A percentile compares a stretch with the other conserved stretches of the same genome.
Evolutionary conservation across 2,329 filamentous ascomycete genomes (phyloP).

Genomic region (Phoma sp.): DNA sequence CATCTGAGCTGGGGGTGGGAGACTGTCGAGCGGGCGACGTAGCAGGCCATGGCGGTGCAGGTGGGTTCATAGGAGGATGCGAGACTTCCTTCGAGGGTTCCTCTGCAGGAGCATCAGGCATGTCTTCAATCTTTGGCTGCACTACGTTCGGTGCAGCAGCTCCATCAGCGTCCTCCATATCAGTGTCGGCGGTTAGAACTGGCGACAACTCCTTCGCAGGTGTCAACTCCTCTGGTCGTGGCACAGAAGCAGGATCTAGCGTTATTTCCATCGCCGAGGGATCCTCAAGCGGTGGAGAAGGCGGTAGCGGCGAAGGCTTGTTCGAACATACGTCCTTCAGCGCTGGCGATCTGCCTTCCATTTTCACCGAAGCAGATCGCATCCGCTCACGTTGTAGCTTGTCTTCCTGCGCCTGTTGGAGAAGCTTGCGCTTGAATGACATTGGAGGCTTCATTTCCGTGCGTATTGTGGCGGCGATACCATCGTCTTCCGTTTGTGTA

Average conservation of each 20-base stretch:
- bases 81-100: constrained; percentile 30
- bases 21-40: constrained; percentile 24
- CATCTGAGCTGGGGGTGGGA: constrained; percentile 18
- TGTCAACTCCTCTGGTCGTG: constrained; percentile 30
- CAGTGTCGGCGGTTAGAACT: constrained; percentile 21
- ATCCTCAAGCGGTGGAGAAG: constrained; percentile 34
- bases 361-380: constrained; percentile 46
- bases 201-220: constrained; percentile 35
- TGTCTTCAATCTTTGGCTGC: constrained; percentile 38
- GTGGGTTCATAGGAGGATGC: constrained; percentile 43
- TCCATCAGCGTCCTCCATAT: constrained; percentile 29
- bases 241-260: constrained; percentile 25
- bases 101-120: constrained; percentile 36
- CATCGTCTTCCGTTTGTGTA: constrained; percentile 43
- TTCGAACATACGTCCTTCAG: constrained; percentile 42
- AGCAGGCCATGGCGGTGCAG: constrained; percentile 42
- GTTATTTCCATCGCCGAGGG: constrained; percentile 38
- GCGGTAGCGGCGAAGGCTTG: constrained; percentile 42
- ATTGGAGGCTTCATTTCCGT: constrained; percentile 38
- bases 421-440: constrained; percentile 48
- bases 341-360: constrained; percentile 42
- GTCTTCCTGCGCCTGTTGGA: constrained; percentile 49
- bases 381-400: constrained; percentile 47
- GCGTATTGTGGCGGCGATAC: constrained; percentile 9
- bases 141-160: constrained; percentile 38